phyloP scores from a whole-genome alignment of 2,329 filamentous ascomycete species.

The Phialophora verrucosa region DNA sequence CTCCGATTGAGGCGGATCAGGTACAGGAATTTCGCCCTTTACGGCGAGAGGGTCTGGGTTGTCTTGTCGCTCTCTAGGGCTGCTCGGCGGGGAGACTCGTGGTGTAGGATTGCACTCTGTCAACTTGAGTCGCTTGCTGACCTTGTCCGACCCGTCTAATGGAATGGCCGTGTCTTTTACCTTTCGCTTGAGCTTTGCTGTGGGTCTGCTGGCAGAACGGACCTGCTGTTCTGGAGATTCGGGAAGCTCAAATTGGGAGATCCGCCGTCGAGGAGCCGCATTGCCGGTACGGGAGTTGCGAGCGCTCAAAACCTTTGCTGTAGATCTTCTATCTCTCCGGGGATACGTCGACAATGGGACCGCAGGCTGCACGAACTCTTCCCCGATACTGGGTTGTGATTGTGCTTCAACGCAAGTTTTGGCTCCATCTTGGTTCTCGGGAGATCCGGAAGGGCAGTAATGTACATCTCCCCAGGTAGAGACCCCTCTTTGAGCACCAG shows the following conservation, averaged over 20 bases:
- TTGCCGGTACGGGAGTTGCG: constrained; percentile 42
- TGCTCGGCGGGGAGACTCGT: not conserved
- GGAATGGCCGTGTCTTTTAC: constrained; percentile 9
- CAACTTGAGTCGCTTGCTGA: constrained; percentile 15
- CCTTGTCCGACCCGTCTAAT: not conserved
- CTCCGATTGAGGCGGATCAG: not conserved
- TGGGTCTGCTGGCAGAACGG: constrained; percentile 14
- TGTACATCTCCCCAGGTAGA: not conserved
- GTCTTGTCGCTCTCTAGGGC: not conserved
- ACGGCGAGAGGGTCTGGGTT: not conserved
- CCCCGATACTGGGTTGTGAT: not conserved
- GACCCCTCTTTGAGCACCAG: not conserved
- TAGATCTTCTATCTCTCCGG: constrained; percentile 13
- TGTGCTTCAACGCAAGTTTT: not conserved
- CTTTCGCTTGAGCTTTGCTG: constrained; percentile 21
- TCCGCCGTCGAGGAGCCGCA: constrained; percentile 47
- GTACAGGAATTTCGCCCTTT: not conserved
- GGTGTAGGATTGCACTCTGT: not conserved
- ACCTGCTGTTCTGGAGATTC: constrained; percentile 45
- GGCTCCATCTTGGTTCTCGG: not conserved
- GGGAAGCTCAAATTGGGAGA: constrained; percentile 51
- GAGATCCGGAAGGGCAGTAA: not conserved
- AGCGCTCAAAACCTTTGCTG: constrained; percentile 10
- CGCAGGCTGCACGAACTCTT: not conserved
- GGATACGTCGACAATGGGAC: not conserved